A percentile compares a stretch with the other conserved stretches of the same genome.
Conservation (phyloP, 495 filamentous ascomycete genomes). For the Tuber melanosporum region DNA sequence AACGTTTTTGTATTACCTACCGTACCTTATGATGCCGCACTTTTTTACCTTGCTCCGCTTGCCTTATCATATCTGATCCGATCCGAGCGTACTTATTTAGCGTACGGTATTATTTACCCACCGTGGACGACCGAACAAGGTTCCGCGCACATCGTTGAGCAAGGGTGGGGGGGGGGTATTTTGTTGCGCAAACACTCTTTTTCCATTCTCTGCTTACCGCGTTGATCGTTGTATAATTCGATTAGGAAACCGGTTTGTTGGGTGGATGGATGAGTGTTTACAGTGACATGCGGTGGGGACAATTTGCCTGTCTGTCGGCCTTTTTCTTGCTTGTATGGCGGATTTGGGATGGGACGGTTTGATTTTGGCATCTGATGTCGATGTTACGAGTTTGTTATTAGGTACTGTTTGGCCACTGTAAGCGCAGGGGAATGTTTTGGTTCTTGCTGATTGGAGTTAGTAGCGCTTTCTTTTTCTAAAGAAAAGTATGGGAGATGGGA, state of each 20-base stretch:
- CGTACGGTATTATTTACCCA: neutral
- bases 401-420: neutral
- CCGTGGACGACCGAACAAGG: neutral
- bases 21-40: neutral
- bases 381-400: neutral
- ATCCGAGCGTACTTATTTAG: neutral
- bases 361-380: neutral
- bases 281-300: neutral
- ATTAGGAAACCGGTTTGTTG: neutral
- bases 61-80: constrained; percentile 3
- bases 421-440: neutral
- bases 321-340: neutral
- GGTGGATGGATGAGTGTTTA: neutral
- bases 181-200: neutral
- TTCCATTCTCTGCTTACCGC: neutral
- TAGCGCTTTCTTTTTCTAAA: neutral
- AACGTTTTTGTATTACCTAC: neutral
- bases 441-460: neutral
- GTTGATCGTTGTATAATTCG: neutral
- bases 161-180: neutral
- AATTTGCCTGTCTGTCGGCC: neutral
- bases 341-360: neutral
- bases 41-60: neutral
- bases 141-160: neutral
- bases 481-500: neutral